Percentiles rank a stretch among this genome's conserved stretches.
Conservation (phyloP, 148 eudicot species). For the Amaranthus cruentus region DNA sequence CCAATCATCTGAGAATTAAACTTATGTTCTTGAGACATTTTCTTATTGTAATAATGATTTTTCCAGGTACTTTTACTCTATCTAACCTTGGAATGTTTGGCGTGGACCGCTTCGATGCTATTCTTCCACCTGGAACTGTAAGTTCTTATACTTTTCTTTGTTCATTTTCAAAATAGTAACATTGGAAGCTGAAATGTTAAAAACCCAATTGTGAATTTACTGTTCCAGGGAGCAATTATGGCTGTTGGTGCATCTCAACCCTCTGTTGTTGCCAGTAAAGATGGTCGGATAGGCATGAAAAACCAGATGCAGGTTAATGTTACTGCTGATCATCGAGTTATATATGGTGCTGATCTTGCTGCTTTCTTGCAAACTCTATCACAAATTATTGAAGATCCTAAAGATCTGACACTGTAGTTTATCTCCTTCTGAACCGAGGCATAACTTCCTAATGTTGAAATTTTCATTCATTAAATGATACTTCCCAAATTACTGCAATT, state of each 20-base stretch:
- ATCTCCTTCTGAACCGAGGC: slow-evolving; percentile 3
- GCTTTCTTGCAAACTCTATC: slow-evolving; percentile 89
- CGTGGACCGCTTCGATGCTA: slow-evolving; percentile 96
- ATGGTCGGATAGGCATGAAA: slow-evolving; percentile 93
- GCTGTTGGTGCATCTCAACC: slow-evolving; percentile 97
- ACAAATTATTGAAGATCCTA: slow-evolving; percentile 87
- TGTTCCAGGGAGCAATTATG: slow-evolving; percentile 78
- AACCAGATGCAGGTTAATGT: slow-evolving; percentile 99
- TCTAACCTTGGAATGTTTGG: slow-evolving; percentile 98
- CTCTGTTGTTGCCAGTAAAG: slow-evolving; percentile 76
- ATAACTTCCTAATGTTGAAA: slow-evolving; percentile 4
- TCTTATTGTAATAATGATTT: slow-evolving; percentile 23
- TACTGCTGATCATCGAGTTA: slow-evolving; percentile 96
- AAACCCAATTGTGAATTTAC: not conserved
- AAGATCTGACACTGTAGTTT: slow-evolving; percentile 73
- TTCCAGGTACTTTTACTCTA: slow-evolving; percentile 83
- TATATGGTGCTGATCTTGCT: slow-evolving; percentile 97
- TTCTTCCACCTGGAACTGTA: slow-evolving; percentile 97
- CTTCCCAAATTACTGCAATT: not conserved
- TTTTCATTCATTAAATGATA: slow-evolving; percentile 1
- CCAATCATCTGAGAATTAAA: slow-evolving; percentile 5
- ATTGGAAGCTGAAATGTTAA: not conserved
- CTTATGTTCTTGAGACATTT: not conserved
- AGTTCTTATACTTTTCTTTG: slow-evolving; percentile 23
- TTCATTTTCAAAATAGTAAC: not conserved